Evolutionary conservation across 768 basidiomycete genomes (phyloP).

Genomic region (Phaeotremella skinneri): DNA sequence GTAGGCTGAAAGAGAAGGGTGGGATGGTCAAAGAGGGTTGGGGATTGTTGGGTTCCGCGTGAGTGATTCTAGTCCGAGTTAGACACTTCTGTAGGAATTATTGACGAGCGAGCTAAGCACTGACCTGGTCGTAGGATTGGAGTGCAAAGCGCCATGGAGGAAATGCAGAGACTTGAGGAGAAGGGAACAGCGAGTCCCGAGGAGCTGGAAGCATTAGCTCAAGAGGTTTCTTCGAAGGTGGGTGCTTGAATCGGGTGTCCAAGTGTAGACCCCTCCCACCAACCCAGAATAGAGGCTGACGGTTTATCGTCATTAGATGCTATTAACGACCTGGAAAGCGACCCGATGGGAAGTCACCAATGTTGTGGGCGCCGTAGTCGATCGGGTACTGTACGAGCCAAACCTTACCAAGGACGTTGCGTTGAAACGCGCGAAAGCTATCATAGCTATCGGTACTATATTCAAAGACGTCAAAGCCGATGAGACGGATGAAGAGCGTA

Average conservation of each 20-base stretch:
- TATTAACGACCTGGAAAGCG: conserved; percentile 96
- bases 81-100: not conserved
- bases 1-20: conserved; percentile 90
- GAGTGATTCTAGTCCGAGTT: conserved; percentile 50
- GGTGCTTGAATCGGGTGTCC: conserved; percentile 16
- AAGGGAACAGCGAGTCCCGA: conserved; percentile 88
- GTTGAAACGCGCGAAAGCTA: conserved; percentile 80
- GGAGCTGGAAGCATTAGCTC: conserved; percentile 77
- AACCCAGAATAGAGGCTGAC: not conserved
- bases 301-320: conserved; percentile 62
- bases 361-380: conserved; percentile 64
- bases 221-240: conserved; percentile 89
- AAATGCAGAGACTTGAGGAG: conserved; percentile 85
- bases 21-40: conserved; percentile 91
- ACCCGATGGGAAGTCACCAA: conserved; percentile 91
- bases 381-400: conserved; percentile 78
- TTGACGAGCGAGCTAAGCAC: not conserved
- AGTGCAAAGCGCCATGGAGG: conserved; percentile 78
- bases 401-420: conserved; percentile 68
- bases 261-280: not conserved
- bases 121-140: conserved; percentile 56
- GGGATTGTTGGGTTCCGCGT: conserved; percentile 95
- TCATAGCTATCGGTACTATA: conserved; percentile 83
- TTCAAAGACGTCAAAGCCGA: conserved; percentile 84
- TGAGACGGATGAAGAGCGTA: conserved; percentile 86